Evolutionary conservation across 306 rosid species (phyloP).

Genomic region (Clitoria ternatea): DNA sequence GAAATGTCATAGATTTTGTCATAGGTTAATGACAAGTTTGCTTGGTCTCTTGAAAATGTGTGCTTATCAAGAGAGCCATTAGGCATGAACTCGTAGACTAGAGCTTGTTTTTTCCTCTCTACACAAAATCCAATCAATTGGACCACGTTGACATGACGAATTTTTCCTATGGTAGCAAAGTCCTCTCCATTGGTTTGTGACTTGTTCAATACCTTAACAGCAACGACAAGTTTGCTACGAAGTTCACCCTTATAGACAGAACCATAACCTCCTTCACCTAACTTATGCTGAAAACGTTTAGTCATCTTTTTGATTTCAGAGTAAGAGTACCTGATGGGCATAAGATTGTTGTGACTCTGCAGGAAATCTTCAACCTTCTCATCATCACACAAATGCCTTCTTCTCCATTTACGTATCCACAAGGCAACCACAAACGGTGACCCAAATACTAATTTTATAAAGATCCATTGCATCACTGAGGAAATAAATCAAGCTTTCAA

Average conservation of each 20-base stretch:
- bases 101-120: not conserved
- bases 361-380: constrained; percentile 6
- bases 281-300: not conserved
- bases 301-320: not conserved
- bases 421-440: not conserved
- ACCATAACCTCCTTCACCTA: not conserved
- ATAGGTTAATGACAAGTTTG: not conserved
- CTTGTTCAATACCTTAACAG: not conserved
- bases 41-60: not conserved
- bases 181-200: not conserved
- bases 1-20: not conserved
- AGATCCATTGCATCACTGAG: not conserved
- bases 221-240: not conserved
- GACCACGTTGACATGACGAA: not conserved
- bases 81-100: not conserved
- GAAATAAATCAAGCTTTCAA: too few species aligned
- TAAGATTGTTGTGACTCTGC: not conserved
- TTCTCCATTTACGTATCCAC: constrained; percentile 11
- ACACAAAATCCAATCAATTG: not conserved
- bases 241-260: not conserved
- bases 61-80: not conserved
- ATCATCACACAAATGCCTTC: not conserved
- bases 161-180: not conserved
- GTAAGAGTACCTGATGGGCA: not conserved
- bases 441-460: not conserved